phyloP scores from a whole-genome alignment of 2,329 filamentous ascomycete species.

The Falciphora oryzae region DNA sequence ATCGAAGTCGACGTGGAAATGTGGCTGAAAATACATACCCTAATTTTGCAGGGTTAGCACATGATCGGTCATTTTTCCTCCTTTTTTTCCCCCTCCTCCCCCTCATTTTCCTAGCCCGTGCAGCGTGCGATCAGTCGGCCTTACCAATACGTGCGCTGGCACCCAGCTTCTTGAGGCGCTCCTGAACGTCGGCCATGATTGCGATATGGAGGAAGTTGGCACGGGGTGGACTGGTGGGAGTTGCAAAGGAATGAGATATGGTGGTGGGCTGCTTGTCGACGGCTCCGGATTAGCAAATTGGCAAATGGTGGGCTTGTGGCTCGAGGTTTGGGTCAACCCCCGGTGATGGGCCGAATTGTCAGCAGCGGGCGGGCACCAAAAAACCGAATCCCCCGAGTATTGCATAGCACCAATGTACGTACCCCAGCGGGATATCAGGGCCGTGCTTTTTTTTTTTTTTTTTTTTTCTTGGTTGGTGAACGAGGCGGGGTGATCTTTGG shows the following conservation, averaged over 20 bases:
- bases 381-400: background rate
- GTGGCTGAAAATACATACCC: too few relatives aligned
- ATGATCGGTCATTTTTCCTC: too few relatives aligned
- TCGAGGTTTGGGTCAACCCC: background rate
- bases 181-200: constrained; percentile 50
- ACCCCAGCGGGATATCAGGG: background rate
- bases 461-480: background rate
- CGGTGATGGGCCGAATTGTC: background rate
- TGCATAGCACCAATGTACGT: background rate
- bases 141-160: constrained; percentile 58
- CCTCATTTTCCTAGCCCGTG: too few relatives aligned
- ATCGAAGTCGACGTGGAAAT: too few relatives aligned
- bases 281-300: constrained; percentile 1
- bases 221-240: too few relatives aligned
- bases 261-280: background rate
- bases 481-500: background rate
- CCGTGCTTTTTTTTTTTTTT: background rate
- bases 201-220: constrained; percentile 9
- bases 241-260: too few relatives aligned
- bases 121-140: too few relatives aligned
- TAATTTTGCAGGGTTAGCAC: too few relatives aligned
- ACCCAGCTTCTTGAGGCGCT: constrained; percentile 56
- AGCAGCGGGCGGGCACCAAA: background rate
- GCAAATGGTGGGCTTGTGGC: background rate
- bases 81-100: too few relatives aligned